These are phyloP conservation scores for Candida buenavistaensis DNA, from an alignment of 1,139 yeast species.

Conservation along the genomic window DNA sequence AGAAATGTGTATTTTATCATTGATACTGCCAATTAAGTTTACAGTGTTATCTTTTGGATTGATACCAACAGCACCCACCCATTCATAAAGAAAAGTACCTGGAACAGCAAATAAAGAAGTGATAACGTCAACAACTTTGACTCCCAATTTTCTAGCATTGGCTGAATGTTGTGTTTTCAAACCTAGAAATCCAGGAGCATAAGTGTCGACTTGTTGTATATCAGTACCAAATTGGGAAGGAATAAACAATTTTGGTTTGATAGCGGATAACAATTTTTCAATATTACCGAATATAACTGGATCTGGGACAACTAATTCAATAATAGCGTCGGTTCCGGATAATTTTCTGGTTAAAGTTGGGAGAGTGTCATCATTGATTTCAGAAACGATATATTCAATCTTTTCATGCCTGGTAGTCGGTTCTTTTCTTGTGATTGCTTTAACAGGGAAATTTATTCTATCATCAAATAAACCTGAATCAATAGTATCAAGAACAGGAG, in stretches of 20 bases:
- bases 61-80: constrained; percentile 38
- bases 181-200: constrained; percentile 35
- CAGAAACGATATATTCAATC: constrained; percentile 40
- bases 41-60: constrained; percentile 34
- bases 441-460: constrained; percentile 49
- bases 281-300: constrained; percentile 24
- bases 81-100: constrained; percentile 35
- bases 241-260: constrained; percentile 53
- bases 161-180: constrained; percentile 41
- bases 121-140: constrained; percentile 51
- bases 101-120: constrained; percentile 48
- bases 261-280: constrained; percentile 35
- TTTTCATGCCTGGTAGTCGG: constrained; percentile 34
- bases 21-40: constrained; percentile 44
- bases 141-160: constrained; percentile 30
- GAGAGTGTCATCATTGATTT: constrained; percentile 23
- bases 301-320: constrained; percentile 39
- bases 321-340: constrained; percentile 49
- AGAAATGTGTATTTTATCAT: constrained; percentile 30
- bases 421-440: constrained; percentile 49
- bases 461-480: constrained; percentile 39
- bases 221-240: constrained; percentile 66
- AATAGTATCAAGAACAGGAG: constrained; percentile 46
- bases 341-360: constrained; percentile 33
- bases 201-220: constrained; percentile 18